Evolutionary conservation across 2,329 filamentous ascomycete genomes (phyloP).

Genomic region (Chaetomium olivaceum): DNA sequence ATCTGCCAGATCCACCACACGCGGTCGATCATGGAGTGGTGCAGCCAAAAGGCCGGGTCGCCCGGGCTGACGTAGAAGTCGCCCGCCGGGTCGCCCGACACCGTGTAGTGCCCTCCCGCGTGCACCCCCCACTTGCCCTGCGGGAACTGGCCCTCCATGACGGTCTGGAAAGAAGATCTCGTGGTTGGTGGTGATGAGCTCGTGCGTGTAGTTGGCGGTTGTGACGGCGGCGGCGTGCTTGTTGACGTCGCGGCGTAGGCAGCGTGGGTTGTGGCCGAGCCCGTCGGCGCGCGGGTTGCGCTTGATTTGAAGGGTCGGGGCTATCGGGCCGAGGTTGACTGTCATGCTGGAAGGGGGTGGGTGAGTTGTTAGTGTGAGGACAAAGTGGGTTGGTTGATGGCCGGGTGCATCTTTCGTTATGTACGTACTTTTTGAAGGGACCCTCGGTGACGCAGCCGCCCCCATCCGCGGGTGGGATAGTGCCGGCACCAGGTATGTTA

Average conservation of each 20-base stretch:
- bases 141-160: conserved; percentile 35
- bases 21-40: conserved; percentile 30
- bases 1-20: conserved; percentile 34
- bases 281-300: conserved; percentile 28
- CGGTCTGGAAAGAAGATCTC: conserved; percentile 35
- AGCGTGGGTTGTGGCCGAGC: conserved; percentile 31
- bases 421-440: conserved; percentile 34
- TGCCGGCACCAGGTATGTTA: conserved; percentile 28
- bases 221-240: conserved; percentile 26
- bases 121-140: conserved; percentile 33
- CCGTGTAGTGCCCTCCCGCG: conserved; percentile 29
- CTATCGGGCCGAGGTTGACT: conserved; percentile 38
- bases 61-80: conserved; percentile 28
- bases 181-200: conserved; percentile 26
- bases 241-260: conserved; percentile 32
- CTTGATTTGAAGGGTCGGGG: conserved; percentile 15
- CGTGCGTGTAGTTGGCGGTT: conserved; percentile 28
- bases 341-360: conserved; percentile 31
- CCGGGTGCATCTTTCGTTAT: neutral
- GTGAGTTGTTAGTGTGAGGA: neutral
- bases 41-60: conserved; percentile 29
- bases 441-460: conserved; percentile 39
- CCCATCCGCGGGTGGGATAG: conserved; percentile 35
- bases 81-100: conserved; percentile 29
- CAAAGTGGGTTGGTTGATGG: no score